Percentiles rank a stretch among this genome's conserved stretches.
These are phyloP conservation scores for Kwoniella mangroviensis DNA, from an alignment of 768 basidiomycete genomes.

Conservation along the genomic window DNA sequence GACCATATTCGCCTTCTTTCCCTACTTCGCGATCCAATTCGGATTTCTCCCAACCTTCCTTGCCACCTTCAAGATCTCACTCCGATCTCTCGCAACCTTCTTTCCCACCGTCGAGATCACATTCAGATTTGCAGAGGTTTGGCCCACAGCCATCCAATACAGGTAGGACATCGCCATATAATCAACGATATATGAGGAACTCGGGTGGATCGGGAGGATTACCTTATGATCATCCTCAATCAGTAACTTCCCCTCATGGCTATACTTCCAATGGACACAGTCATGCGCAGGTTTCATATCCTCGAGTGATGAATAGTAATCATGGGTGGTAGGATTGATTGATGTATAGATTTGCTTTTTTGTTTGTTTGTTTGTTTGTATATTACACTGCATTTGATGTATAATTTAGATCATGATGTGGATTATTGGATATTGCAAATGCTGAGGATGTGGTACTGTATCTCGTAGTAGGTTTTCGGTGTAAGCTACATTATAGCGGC, in stretches of 20 bases:
- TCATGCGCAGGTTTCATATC: background rate
- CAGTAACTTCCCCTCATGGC: background rate
- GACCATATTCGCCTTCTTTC: background rate
- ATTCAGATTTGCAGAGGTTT: conserved; percentile 9
- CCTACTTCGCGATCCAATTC: conserved; percentile 1
- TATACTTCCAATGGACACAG: background rate
- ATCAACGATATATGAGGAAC: background rate
- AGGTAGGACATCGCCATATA: conserved; percentile 13
- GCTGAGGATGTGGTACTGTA: too few species aligned
- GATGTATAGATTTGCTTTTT: background rate
- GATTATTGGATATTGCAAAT: too few species aligned
- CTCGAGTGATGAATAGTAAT: background rate
- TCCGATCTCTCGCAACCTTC: background rate
- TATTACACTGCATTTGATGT: background rate
- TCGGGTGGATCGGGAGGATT: conserved; percentile 13
- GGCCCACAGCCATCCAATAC: background rate
- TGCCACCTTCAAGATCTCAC: conserved; percentile 10
- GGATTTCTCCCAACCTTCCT: conserved; percentile 1
- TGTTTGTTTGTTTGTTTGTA: background rate
- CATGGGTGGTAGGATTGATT: conserved; percentile 5
- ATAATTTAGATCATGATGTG: background rate
- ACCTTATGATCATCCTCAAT: conserved; percentile 12
- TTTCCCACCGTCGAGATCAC: conserved; percentile 15
- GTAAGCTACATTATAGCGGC: too few species aligned
- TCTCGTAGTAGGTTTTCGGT: too few species aligned